Evolutionary conservation across 805 yeast species (phyloP).

Genomic region (Myxozyma lipomycoides): DNA sequence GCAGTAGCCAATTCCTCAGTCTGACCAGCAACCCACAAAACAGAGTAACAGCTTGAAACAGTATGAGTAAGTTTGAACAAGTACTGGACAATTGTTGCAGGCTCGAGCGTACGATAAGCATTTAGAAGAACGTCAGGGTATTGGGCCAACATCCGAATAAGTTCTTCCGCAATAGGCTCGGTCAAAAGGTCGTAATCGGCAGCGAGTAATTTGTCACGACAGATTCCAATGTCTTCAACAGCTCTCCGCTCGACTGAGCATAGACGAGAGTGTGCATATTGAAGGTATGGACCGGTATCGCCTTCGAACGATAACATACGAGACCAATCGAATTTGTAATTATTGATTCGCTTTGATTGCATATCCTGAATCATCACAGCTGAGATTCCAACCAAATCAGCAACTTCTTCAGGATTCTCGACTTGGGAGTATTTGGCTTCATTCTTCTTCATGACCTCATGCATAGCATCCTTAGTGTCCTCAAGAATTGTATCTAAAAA

Average conservation of each 20-base stretch:
- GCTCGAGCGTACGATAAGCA: slow-evolving; percentile 82
- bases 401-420: slow-evolving; percentile 88
- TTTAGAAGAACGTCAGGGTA: slow-evolving; percentile 86
- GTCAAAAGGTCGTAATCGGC: slow-evolving; percentile 59
- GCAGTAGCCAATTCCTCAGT: slow-evolving; percentile 80
- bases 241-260: slow-evolving; percentile 91
- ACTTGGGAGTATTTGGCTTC: slow-evolving; percentile 87
- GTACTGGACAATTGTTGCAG: slow-evolving; percentile 90
- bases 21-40: slow-evolving; percentile 96
- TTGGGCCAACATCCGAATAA: slow-evolving; percentile 76
- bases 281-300: slow-evolving; percentile 98
- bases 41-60: slow-evolving; percentile 94
- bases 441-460: slow-evolving; percentile 91
- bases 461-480: slow-evolving; percentile 91
- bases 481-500: slow-evolving; percentile 90
- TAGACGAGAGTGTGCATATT: slow-evolving; percentile 96
- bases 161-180: slow-evolving; percentile 65
- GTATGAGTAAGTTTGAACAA: slow-evolving; percentile 87
- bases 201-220: slow-evolving; percentile 35
- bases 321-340: slow-evolving; percentile 95
- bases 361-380: slow-evolving; percentile 99
- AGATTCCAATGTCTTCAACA: slow-evolving; percentile 5
- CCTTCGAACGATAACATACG: slow-evolving; percentile 98
- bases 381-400: slow-evolving; percentile 91
- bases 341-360: slow-evolving; percentile 95